A percentile compares a stretch with the other conserved stretches of the same genome.
Evolutionary conservation across 1,284 basidiomycete genomes (phyloP).

Genomic region (Tranzscheliella williamsii): DNA sequence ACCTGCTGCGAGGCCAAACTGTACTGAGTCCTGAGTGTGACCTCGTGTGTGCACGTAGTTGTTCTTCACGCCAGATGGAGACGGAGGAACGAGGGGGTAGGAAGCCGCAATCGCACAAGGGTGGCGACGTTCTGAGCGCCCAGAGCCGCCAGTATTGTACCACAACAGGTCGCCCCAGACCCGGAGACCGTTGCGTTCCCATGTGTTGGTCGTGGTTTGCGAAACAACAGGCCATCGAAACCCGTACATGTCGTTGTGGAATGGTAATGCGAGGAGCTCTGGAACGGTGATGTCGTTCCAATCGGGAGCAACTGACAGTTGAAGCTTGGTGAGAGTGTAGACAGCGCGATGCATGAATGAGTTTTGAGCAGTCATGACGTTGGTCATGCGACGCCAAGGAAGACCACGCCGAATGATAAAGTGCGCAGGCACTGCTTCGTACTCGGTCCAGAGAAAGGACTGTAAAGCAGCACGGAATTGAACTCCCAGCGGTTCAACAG

Average conservation of each 20-base stretch:
- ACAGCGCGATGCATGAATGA: slow-evolving; percentile 2
- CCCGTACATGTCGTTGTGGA: background rate
- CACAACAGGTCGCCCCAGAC: slow-evolving; percentile 1
- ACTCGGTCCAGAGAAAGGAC: background rate
- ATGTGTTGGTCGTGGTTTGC: background rate
- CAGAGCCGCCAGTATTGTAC: slow-evolving; percentile 2
- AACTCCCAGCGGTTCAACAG: background rate
- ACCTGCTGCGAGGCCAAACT: slow-evolving; percentile 1
- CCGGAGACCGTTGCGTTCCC: slow-evolving; percentile 1
- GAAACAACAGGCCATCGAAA: background rate
- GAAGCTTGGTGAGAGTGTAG: background rate
- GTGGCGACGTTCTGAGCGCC: background rate
- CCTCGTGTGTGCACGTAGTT: slow-evolving; percentile 2
- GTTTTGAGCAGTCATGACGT: background rate
- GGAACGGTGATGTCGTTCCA: slow-evolving; percentile 3
- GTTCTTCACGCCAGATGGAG: slow-evolving; percentile 2
- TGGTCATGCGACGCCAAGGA: background rate
- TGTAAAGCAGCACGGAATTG: slow-evolving; percentile 2
- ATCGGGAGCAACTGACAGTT: background rate
- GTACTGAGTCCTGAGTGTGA: background rate
- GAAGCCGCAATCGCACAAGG: background rate
- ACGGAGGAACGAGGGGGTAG: slow-evolving; percentile 4
- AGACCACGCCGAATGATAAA: background rate
- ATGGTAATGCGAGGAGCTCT: slow-evolving; percentile 2
- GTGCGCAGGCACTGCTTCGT: background rate